Percentiles rank a stretch among this genome's conserved stretches.
Conservation (phyloP, 192 early-diverging fungal species). For the Podila epicladia region DNA sequence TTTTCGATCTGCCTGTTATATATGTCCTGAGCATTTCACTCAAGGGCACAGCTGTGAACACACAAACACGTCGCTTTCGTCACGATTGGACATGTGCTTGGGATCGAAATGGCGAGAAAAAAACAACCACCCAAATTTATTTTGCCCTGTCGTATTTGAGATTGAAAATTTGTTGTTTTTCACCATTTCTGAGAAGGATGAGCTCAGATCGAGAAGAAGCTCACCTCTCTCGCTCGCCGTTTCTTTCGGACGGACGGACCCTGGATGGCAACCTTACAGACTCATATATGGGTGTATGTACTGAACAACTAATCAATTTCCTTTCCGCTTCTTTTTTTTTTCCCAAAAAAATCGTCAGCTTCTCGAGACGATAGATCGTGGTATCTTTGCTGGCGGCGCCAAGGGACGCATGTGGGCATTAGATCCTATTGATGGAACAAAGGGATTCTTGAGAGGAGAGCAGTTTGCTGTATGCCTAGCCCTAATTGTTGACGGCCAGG, state of each 20-base stretch:
- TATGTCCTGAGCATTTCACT: no score
- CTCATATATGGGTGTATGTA: no score
- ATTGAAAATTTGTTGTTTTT: background rate
- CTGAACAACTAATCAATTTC: no score
- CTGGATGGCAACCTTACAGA: no score
- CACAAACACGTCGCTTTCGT: no score
- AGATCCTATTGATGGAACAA: slow-evolving; percentile 96
- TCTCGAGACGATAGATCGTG: slow-evolving; percentile 89
- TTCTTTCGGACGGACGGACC: no score
- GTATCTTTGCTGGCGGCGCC: slow-evolving; percentile 81
- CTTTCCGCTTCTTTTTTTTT: background rate
- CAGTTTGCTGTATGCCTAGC: slow-evolving; percentile 98
- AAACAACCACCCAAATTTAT: no score
- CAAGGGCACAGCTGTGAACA: no score
- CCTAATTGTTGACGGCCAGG: slow-evolving; percentile 87
- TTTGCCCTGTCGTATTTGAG: background rate
- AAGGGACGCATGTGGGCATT: slow-evolving; percentile 86
- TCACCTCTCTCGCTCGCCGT: no score
- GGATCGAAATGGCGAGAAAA: no score
- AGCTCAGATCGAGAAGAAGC: background rate
- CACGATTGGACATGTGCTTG: no score
- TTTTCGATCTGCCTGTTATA: background rate
- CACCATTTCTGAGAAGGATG: slow-evolving; percentile 4
- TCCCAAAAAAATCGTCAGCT: slow-evolving; percentile 57
- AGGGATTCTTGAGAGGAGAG: slow-evolving; percentile 96